These are phyloP conservation scores for Helotiales sp. DNA, from an alignment of 2,329 filamentous ascomycete genomes.

Conservation along the genomic window DNA sequence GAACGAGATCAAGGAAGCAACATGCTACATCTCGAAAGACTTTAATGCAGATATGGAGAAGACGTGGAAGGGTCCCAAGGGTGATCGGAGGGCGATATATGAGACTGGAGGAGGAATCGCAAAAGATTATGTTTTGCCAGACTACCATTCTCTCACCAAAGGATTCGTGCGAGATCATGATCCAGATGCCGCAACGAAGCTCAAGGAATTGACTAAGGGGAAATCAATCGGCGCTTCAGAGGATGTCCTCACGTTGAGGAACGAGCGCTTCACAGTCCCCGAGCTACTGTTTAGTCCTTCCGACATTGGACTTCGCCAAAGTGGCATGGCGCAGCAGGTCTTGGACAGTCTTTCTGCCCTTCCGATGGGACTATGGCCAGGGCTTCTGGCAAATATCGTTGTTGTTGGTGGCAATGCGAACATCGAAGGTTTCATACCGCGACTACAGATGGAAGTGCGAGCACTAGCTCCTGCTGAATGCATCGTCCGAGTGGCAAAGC, in stretches of 20 bases:
- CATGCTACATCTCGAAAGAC: constrained; percentile 78
- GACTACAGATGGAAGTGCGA: constrained; percentile 74
- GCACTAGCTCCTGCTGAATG: constrained; percentile 74
- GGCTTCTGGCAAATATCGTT: constrained; percentile 81
- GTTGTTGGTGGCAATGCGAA: constrained; percentile 85
- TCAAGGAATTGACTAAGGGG: constrained; percentile 43
- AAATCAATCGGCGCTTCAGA: constrained; percentile 56
- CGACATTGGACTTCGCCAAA: constrained; percentile 82
- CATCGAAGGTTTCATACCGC: constrained; percentile 77
- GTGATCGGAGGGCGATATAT: constrained; percentile 53
- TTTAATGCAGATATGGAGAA: constrained; percentile 78
- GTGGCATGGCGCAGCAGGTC: constrained; percentile 80
- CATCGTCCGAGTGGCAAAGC: constrained; percentile 69
- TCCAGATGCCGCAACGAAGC: constrained; percentile 56
- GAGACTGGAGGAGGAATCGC: constrained; percentile 59
- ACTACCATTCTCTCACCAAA: constrained; percentile 61
- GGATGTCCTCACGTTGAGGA: constrained; percentile 82
- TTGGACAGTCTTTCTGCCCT: constrained; percentile 74
- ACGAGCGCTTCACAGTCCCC: constrained; percentile 88
- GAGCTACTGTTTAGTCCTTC: constrained; percentile 86
- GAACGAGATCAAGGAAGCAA: constrained; percentile 92
- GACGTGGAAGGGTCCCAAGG: constrained; percentile 76
- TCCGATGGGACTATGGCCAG: constrained; percentile 81
- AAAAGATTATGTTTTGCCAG: constrained; percentile 89
- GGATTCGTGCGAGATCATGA: constrained; percentile 80